Percentiles rank a stretch among this genome's conserved stretches.
phyloP scores from a whole-genome alignment of 495 filamentous ascomycete genomes.

The Neurospora sp. region DNA sequence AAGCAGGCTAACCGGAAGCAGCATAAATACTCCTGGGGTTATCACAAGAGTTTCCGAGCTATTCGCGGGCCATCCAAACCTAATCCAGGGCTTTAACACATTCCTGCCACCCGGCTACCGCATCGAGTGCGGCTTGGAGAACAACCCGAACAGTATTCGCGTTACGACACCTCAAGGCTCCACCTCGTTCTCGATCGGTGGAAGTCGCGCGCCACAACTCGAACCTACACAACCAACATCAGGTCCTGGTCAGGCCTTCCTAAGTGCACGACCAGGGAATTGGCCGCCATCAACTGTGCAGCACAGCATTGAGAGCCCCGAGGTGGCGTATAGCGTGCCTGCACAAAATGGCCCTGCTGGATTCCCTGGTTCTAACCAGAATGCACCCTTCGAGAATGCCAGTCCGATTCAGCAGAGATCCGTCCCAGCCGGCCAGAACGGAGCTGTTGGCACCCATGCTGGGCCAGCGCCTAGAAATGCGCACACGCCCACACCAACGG shows the following conservation, averaged over 20 bases:
- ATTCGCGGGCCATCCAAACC: slow-evolving; percentile 89
- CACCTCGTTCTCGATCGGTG: slow-evolving; percentile 46
- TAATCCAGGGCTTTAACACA: slow-evolving; percentile 98
- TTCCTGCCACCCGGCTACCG: slow-evolving; percentile 95
- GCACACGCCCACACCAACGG: slow-evolving; percentile 41
- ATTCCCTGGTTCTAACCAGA: slow-evolving; percentile 35
- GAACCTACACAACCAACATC: slow-evolving; percentile 28
- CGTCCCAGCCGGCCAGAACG: slow-evolving; percentile 67
- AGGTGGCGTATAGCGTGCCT: slow-evolving; percentile 43
- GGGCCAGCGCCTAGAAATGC: slow-evolving; percentile 31
- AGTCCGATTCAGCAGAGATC: slow-evolving; percentile 70
- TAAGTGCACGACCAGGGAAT: slow-evolving; percentile 28
- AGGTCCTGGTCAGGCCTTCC: slow-evolving; percentile 25
- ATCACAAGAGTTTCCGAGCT: slow-evolving; percentile 95
- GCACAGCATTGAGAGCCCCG: slow-evolving; percentile 46
- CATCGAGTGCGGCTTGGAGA: slow-evolving; percentile 87
- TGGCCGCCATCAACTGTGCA: slow-evolving; percentile 44
- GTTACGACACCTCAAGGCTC: slow-evolving; percentile 92
- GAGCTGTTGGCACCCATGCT: slow-evolving; percentile 25
- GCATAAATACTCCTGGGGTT: slow-evolving; percentile 95
- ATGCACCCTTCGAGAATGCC: slow-evolving; percentile 37
- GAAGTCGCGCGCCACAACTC: slow-evolving; percentile 29
- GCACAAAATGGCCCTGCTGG: slow-evolving; percentile 34
- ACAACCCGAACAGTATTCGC: slow-evolving; percentile 88
- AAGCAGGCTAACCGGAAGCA: slow-evolving; percentile 24